These are phyloP conservation scores for Penicillium sp. DNA, from an alignment of 2,329 filamentous ascomycete genomes.

Conservation along the genomic window DNA sequence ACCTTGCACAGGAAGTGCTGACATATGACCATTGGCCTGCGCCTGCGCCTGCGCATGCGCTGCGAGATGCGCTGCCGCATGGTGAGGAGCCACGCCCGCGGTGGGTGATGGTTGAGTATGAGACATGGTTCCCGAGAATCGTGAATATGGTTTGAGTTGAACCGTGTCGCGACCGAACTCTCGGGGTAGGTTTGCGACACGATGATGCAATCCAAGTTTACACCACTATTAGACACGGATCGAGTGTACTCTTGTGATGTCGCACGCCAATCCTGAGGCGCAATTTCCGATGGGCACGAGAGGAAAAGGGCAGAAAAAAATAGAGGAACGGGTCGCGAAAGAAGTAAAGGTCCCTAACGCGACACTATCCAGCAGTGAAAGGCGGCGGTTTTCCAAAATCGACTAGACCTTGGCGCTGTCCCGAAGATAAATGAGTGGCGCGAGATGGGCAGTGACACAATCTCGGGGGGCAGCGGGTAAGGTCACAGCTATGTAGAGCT, in stretches of 20 bases:
- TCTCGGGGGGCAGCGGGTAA: conserved; percentile 9
- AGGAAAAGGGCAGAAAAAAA: not conserved
- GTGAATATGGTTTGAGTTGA: conserved; percentile 13
- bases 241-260: not conserved
- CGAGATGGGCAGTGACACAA: conserved; percentile 6
- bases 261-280: not conserved
- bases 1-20: conserved; percentile 51
- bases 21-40: conserved; percentile 56
- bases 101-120: conserved; percentile 80
- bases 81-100: conserved; percentile 67
- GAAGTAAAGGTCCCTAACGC: conserved; percentile 2
- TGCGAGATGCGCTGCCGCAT: conserved; percentile 41
- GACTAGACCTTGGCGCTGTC: conserved; percentile 2
- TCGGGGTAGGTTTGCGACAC: conserved; percentile 28
- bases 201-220: conserved; percentile 31
- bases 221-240: not conserved
- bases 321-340: not conserved
- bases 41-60: conserved; percentile 24
- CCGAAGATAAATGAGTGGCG: conserved; percentile 9
- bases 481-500: conserved; percentile 9
- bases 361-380: conserved; percentile 12
- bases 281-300: not conserved
- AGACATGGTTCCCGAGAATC: conserved; percentile 55
- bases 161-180: conserved; percentile 23
- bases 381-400: conserved; percentile 1